These are phyloP conservation scores for Phyllosticta paracitricarpa DNA, from an alignment of 2,329 filamentous ascomycete genomes.

Conservation along the genomic window DNA sequence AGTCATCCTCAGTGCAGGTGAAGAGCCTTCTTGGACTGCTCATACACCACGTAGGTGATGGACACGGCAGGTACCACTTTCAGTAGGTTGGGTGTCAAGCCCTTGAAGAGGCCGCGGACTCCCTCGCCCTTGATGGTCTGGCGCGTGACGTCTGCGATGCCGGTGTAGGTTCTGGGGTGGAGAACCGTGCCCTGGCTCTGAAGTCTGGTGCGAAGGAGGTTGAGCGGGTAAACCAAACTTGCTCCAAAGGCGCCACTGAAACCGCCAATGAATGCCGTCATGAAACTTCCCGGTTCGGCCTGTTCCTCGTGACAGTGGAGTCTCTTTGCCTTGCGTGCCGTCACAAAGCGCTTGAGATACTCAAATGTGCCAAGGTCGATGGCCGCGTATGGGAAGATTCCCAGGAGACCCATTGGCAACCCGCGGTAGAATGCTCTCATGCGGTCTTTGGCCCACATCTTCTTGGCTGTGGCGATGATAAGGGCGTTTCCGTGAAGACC, in stretches of 20 bases:
- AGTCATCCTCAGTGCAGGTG: constrained; percentile 22
- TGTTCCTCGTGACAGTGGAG: constrained; percentile 73
- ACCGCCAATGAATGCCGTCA: constrained; percentile 80
- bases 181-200: constrained; percentile 93
- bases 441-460: constrained; percentile 74
- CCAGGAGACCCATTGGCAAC: constrained; percentile 82
- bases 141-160: constrained; percentile 78
- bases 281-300: constrained; percentile 64
- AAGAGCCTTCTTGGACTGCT: constrained; percentile 30
- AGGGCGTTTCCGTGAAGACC: constrained; percentile 75
- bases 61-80: constrained; percentile 95
- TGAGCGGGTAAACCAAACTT: constrained; percentile 88
- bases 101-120: constrained; percentile 80
- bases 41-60: constrained; percentile 47
- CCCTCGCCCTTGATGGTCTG: constrained; percentile 81
- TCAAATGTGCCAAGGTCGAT: constrained; percentile 96
- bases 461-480: constrained; percentile 70
- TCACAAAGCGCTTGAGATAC: constrained; percentile 69
- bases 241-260: constrained; percentile 87
- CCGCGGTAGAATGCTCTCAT: constrained; percentile 77
- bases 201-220: constrained; percentile 80
- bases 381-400: constrained; percentile 96
- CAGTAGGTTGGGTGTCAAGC: constrained; percentile 84
- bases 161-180: constrained; percentile 81
- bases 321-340: constrained; percentile 57